A percentile compares a stretch with the other conserved stretches of the same genome.
Conservation (phyloP, 2,329 filamentous ascomycete species). For the Alternaria triticina region DNA sequence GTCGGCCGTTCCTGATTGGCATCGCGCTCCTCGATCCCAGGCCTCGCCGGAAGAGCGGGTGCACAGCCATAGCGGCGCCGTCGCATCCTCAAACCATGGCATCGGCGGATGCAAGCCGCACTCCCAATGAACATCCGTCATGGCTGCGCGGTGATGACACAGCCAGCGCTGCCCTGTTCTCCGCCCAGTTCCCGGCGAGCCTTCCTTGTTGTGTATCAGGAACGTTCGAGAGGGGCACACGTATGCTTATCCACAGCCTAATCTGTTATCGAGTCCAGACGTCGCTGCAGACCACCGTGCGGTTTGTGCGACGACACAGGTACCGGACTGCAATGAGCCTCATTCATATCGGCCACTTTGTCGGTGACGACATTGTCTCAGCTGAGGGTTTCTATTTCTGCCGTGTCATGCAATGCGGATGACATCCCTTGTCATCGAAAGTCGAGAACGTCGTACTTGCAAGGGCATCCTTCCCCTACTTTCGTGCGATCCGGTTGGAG, state of each 20-base stretch:
- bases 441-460: conserved; percentile 23
- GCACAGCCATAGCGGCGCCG: conserved; percentile 39
- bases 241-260: background rate
- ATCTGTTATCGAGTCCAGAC: conserved; percentile 8
- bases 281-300: conserved; percentile 1
- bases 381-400: conserved; percentile 13
- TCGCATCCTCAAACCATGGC: conserved; percentile 31
- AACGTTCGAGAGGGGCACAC: conserved; percentile 8
- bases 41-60: conserved; percentile 43
- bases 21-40: conserved; percentile 28
- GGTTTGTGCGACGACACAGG: conserved; percentile 23
- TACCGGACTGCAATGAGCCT: conserved; percentile 13
- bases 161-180: conserved; percentile 21
- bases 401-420: conserved; percentile 26
- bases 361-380: conserved; percentile 25
- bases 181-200: conserved; percentile 17
- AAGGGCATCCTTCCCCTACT: conserved; percentile 17
- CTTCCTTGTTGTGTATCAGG: conserved; percentile 23
- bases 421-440: conserved; percentile 11
- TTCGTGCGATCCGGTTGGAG: conserved; percentile 22
- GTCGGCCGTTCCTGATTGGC: conserved; percentile 35
- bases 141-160: conserved; percentile 36
- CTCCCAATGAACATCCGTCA: conserved; percentile 35
- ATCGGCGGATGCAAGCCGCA: conserved; percentile 35
- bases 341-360: conserved; percentile 9